phyloP scores from a whole-genome alignment of 495 filamentous ascomycete genomes.

The Mycothermus thermophilus region DNA sequence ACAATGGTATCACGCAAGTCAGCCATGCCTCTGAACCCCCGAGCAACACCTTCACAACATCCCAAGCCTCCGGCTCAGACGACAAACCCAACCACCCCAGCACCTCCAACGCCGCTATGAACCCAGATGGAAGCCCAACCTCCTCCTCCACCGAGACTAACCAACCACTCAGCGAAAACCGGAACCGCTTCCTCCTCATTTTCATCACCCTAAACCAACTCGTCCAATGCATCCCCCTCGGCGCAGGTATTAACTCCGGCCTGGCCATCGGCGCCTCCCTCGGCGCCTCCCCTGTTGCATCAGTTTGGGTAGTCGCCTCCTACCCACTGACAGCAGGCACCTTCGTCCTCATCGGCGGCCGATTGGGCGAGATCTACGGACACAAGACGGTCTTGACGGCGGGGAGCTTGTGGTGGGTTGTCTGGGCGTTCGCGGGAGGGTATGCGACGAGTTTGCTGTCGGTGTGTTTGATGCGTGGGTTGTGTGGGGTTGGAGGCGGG shows the following conservation, averaged over 20 bases:
- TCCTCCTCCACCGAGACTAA: too few relatives aligned
- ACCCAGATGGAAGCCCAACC: too few relatives aligned
- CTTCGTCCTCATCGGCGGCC: conserved; percentile 36
- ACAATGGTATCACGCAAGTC: too few relatives aligned
- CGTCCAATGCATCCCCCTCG: conserved; percentile 19
- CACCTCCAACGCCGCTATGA: too few relatives aligned
- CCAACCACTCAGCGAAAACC: too few relatives aligned
- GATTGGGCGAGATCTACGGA: conserved; percentile 37
- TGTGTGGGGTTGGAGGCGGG: conserved; percentile 32
- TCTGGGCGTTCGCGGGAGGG: conserved; percentile 26
- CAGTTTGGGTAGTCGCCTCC: conserved; percentile 21
- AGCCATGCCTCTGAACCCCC: too few relatives aligned
- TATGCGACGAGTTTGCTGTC: conserved; percentile 14
- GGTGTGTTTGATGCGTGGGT: conserved; percentile 27
- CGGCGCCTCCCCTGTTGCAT: too few relatives aligned
- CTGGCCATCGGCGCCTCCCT: conserved; percentile 13
- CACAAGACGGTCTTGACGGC: conserved; percentile 32
- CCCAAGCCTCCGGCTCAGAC: too few relatives aligned
- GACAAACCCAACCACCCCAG: too few relatives aligned
- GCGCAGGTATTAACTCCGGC: conserved; percentile 16
- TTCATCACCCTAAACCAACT: conserved; percentile 18
- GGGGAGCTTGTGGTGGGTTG: conserved; percentile 25
- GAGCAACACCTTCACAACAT: too few relatives aligned
- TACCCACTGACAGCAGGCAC: conserved; percentile 35
- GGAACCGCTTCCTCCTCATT: conserved; percentile 6